phyloP scores from a whole-genome alignment of 2,329 filamentous ascomycete species.

The Monilinia laxa region DNA sequence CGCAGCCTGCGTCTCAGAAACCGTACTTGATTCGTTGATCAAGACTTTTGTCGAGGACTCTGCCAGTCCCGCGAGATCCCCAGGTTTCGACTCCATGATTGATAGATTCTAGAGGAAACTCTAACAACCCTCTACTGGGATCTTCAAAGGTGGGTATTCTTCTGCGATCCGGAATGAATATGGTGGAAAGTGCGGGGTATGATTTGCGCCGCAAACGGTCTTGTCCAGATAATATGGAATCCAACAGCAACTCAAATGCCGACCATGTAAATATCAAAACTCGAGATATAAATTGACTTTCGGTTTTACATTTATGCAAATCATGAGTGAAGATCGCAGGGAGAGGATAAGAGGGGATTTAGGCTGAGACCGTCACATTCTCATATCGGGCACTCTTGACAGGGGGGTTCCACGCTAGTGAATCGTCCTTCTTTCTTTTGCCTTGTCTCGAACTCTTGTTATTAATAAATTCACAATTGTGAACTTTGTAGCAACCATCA shows the following conservation, averaged over 20 bases:
- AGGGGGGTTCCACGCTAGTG: constrained; percentile 9
- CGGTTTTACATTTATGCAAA: not conserved
- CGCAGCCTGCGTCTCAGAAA: constrained; percentile 19
- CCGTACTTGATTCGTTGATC: constrained; percentile 27
- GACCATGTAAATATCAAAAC: not conserved
- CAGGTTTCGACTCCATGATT: constrained; percentile 34
- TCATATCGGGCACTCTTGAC: constrained; percentile 12
- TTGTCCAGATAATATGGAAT: not conserved
- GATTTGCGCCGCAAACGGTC: constrained; percentile 10
- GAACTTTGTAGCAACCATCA: constrained; percentile 20
- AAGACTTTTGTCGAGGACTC: constrained; percentile 25
- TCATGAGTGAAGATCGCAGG: not conserved
- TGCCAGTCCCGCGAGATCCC: constrained; percentile 29
- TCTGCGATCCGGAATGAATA: constrained; percentile 16
- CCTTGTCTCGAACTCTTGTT: constrained; percentile 10
- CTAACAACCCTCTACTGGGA: constrained; percentile 18
- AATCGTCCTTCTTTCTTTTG: constrained; percentile 20
- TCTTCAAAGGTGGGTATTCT: constrained; percentile 18
- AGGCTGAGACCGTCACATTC: constrained; percentile 22
- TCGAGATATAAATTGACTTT: not conserved
- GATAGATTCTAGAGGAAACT: constrained; percentile 4
- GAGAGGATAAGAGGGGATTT: not conserved
- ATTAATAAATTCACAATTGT: constrained; percentile 15
- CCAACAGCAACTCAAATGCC: not conserved
- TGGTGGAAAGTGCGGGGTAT: constrained; percentile 24